Conservation (phyloP, 179 eudicot species). For the Silene noctiflora region DNA sequence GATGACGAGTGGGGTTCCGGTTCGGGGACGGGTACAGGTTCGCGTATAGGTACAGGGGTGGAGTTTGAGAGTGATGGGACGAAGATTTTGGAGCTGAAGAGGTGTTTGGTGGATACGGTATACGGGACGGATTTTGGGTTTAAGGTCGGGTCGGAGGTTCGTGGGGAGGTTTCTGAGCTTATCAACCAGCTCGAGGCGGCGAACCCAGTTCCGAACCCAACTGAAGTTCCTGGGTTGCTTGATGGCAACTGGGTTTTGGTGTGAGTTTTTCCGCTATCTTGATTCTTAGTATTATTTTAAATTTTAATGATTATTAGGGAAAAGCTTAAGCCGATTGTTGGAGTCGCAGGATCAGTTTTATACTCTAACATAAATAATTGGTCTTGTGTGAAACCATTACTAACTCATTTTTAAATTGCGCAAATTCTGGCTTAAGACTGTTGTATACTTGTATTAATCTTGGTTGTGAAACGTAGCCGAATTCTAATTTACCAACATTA, state of each 20-base stretch:
- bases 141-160: constrained; percentile 58
- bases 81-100: constrained; percentile 59
- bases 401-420: too few relatives aligned
- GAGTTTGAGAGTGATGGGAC: constrained; percentile 4
- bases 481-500: too few relatives aligned
- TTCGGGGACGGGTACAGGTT: constrained; percentile 8
- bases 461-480: too few relatives aligned
- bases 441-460: too few relatives aligned
- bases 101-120: constrained; percentile 73
- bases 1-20: constrained; percentile 47
- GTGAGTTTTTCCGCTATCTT: constrained; percentile 42
- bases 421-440: too few relatives aligned
- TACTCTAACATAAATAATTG: too few relatives aligned
- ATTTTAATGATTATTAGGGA: too few relatives aligned
- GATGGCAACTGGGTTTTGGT: constrained; percentile 87
- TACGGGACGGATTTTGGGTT: constrained; percentile 79
- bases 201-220: constrained; percentile 72
- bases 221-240: constrained; percentile 57
- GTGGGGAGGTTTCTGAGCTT: constrained; percentile 83
- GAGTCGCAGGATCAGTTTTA: too few relatives aligned
- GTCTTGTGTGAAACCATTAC: too few relatives aligned
- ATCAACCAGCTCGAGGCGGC: constrained; percentile 70
- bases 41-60: neutral
- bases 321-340: too few relatives aligned
- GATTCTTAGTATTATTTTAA: too few relatives aligned